Evolutionary conservation across 306 rosid genomes (phyloP).

Genomic region (Cercis canadensis): DNA sequence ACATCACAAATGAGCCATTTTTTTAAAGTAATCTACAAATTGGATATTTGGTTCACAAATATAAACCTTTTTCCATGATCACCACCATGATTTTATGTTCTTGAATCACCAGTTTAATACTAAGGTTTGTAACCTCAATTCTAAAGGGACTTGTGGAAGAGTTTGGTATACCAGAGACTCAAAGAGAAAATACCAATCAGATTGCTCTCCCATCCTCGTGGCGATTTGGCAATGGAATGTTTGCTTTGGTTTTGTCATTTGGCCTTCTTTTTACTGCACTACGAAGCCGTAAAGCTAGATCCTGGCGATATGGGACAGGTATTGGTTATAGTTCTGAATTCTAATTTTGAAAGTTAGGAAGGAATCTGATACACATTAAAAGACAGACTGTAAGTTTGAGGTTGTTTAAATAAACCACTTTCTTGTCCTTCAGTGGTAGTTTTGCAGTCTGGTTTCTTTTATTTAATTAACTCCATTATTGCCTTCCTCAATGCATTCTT

Average conservation of each 20-base stretch:
- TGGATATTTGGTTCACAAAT: slow-evolving; percentile 19
- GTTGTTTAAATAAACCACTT: neutral
- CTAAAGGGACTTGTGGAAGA: slow-evolving; percentile 91
- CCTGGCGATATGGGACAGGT: slow-evolving; percentile 98
- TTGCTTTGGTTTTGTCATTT: slow-evolving; percentile 88
- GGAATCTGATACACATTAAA: slow-evolving; percentile 18
- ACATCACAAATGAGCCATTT: slow-evolving; percentile 19
- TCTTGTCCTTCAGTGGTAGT: slow-evolving; percentile 8
- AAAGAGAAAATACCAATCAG: slow-evolving; percentile 57
- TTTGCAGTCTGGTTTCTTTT: slow-evolving; percentile 12
- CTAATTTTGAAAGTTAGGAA: neutral
- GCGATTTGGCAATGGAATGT: slow-evolving; percentile 98
- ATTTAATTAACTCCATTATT: slow-evolving; percentile 5
- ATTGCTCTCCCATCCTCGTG: slow-evolving; percentile 72
- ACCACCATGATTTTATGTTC: neutral
- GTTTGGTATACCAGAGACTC: slow-evolving; percentile 68
- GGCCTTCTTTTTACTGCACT: slow-evolving; percentile 90
- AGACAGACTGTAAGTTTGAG: slow-evolving; percentile 2
- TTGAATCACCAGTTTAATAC: slow-evolving; percentile 20
- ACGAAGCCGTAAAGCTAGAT: slow-evolving; percentile 91
- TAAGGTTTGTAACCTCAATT: slow-evolving; percentile 32
- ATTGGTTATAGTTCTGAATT: slow-evolving; percentile 28
- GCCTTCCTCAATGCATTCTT: neutral
- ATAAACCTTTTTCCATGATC: slow-evolving; percentile 16
- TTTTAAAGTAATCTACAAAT: slow-evolving; percentile 12